Base-by-base conservation (phyloP, 202 grass and related monocot genomes). In the Setaria italica region DNA sequence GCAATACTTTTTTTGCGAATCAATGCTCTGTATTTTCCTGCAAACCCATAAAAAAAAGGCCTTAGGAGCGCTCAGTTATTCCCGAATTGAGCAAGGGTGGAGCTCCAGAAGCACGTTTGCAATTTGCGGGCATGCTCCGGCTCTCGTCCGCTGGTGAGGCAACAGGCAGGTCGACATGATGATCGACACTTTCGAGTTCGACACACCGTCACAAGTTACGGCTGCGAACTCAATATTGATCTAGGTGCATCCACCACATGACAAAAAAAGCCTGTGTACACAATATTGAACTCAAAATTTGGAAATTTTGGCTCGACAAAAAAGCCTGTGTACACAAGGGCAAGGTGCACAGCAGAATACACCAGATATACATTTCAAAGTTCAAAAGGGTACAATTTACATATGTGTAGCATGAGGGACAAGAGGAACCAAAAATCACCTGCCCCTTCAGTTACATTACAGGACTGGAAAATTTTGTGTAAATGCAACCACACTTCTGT, bases 401-500 rank as follows among this genome's bases (percentile, higher is more conserved):
- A 84, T 13, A 76, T 46, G 56, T 42, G 46, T 29, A 25, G n/a
- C 73, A 68, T 82, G 41, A 65, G 83, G 83, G 71, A 37, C 60
- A 85, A 72, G 71, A 77, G 84, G 46, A 67, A 48, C 21, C 68
- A 87, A 81, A 87, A 85, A 87, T 59, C 55, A 59, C 87, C 78
- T 70, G 78, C 72, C 80, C 67, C 76, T 81, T 84, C 21, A 82
- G 51, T 78, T 87, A 84, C 70, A 84, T 81, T 58, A 51, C 80
- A 89, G 9, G 29, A 77, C 11, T 10, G 6, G 6, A 63, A 81
- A 92, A 76, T 35, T 62, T 39, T 17, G 3, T 32, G 79, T 21
- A 67, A 74, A 41, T 46, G 16, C 5, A 75, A 75, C 51, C 66
- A 17, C 73, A 48, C 84, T 59, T 47, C 2, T 69, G 2, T 20